Evolutionary conservation across 108 stramenopile species (phyloP).

Genomic region (Nannochloropsis gaditana): DNA sequence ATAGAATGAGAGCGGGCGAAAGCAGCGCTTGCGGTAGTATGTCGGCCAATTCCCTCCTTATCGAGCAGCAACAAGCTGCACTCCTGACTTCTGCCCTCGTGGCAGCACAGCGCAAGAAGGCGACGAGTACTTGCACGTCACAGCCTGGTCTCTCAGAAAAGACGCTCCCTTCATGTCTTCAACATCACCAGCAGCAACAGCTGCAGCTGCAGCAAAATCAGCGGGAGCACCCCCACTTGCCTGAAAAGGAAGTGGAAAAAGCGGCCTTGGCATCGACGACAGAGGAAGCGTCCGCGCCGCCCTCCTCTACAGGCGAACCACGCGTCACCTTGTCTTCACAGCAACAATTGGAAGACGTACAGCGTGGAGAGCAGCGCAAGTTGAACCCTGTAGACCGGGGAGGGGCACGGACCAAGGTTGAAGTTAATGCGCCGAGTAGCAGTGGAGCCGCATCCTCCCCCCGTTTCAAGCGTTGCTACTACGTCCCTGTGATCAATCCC

Average conservation of each 20-base stretch:
- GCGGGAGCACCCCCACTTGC: not conserved
- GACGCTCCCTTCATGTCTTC: not conserved
- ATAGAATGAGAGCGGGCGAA: not conserved
- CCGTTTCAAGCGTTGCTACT: not conserved
- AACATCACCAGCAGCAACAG: not conserved
- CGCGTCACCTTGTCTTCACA: too few relatives aligned
- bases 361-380: too few relatives aligned
- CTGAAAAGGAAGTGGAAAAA: too few relatives aligned
- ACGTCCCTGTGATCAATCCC: not conserved
- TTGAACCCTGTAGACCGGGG: too few relatives aligned
- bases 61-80: not conserved
- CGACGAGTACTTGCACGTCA: not conserved
- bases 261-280: too few relatives aligned
- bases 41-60: not conserved
- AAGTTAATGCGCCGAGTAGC: not conserved
- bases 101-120: not conserved
- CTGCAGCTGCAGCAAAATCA: not conserved
- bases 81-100: not conserved
- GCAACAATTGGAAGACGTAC: too few relatives aligned
- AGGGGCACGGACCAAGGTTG: not conserved
- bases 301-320: too few relatives aligned
- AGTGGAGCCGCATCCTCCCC: not conserved
- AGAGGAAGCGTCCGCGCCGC: too few relatives aligned
- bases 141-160: too few relatives aligned
- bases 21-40: not conserved